Base-by-base conservation (phyloP, 2,329 filamentous ascomycete genomes). In the Acrocalymma vagum region DNA sequence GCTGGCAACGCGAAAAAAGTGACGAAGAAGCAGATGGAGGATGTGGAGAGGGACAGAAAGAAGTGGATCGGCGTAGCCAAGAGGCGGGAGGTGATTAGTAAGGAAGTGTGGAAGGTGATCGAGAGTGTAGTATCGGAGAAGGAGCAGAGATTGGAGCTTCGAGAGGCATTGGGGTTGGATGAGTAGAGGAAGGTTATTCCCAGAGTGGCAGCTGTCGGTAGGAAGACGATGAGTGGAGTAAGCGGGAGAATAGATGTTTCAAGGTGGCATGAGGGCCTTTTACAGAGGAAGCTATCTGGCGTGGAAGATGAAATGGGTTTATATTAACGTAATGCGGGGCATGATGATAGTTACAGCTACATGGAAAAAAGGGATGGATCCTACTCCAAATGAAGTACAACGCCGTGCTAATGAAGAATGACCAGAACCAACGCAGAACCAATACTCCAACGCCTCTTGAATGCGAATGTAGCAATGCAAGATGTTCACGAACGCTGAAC, bases 71-170 rank as follows among this genome's bases (percentile, higher is more conserved):
- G 63, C 55, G 62, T 72, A 29, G 70, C 65, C 25, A 58, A 41
- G 20, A 59, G 60, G 29, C 74, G 80, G 43, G 72, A 72, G 62
- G 75, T 65, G 58, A 79, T 83, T 50, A 75, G 72, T 35, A 60
- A 52, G 32, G 75, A 80, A 45, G 55, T 82, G 52, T 83, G 80
- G 80, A 65, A 51, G 33, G 56, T 65, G 40, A 75, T 80, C 49
- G 71, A 72, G 42, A 78, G 77, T 29, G 57, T 69, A 20, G 43
- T 82, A 49, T 67, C 73, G 21, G 77, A 79, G 41, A 69, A 67
- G 28, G 74, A 77, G 63, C 70, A 55, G 15, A 70, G 61, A 45
- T 72, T 70, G 36, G 77, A 80, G 51, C 51, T 82, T 24, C 79
- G 78, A 74, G 81, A 75, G 60, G 48, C 27, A 8, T 49, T 69